Conservation (phyloP, 192 early-diverging fungal genomes). For the Mycoemilia scoparia region DNA sequence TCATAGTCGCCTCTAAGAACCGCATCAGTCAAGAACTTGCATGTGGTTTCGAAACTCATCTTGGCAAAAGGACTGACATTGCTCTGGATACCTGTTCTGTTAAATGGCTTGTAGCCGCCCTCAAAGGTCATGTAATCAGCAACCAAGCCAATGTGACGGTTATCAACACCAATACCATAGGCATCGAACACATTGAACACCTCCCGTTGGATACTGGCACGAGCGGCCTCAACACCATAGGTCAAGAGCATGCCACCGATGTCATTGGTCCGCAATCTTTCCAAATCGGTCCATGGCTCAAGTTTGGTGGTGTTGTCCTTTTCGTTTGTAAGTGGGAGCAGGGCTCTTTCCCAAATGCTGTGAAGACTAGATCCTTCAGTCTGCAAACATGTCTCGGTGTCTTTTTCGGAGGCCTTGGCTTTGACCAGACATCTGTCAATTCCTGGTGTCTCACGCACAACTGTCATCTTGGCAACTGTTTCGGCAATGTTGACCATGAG, state of each 20-base stretch:
- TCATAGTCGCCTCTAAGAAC: slow-evolving; percentile 83
- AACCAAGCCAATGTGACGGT: slow-evolving; percentile 87
- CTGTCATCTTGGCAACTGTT: slow-evolving; percentile 43
- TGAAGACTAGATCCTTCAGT: slow-evolving; percentile 84
- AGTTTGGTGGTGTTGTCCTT: slow-evolving; percentile 11
- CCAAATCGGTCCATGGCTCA: slow-evolving; percentile 59
- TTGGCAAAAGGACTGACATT: slow-evolving; percentile 88
- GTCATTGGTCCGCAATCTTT: slow-evolving; percentile 85
- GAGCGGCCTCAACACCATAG: slow-evolving; percentile 96
- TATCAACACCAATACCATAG: slow-evolving; percentile 86
- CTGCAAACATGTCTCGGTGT: slow-evolving; percentile 52
- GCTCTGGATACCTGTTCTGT: slow-evolving; percentile 81
- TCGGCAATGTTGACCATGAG: slow-evolving; percentile 84
- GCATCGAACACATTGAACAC: slow-evolving; percentile 79
- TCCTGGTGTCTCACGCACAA: slow-evolving; percentile 74
- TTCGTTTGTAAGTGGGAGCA: slow-evolving; percentile 14
- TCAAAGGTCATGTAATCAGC: slow-evolving; percentile 99
- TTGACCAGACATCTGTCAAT: slow-evolving; percentile 67
- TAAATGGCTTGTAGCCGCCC: slow-evolving; percentile 96
- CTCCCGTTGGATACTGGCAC: slow-evolving; percentile 82
- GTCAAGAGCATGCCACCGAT: slow-evolving; percentile 81
- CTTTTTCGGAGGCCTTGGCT: slow-evolving; percentile 58
- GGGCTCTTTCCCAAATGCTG: slow-evolving; percentile 68
- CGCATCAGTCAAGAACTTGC: slow-evolving; percentile 82
- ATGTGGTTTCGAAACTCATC: slow-evolving; percentile 97